These are phyloP conservation scores for Ormosia emarginata DNA, from an alignment of 306 rosid species.

Conservation along the genomic window DNA sequence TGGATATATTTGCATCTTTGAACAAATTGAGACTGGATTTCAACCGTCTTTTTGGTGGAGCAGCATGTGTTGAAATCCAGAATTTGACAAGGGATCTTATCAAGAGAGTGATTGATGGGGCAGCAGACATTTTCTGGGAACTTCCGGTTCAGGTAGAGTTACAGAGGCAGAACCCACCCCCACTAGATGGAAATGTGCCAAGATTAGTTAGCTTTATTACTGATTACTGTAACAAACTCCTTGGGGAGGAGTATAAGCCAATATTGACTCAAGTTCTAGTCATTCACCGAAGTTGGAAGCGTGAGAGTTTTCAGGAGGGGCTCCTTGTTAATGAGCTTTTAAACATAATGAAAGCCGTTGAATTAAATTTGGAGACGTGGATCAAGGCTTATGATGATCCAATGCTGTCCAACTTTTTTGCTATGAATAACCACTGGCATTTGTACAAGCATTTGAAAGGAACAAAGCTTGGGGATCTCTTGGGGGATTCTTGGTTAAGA, in stretches of 20 bases:
- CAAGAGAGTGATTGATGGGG: conserved; percentile 86
- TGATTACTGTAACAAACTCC: conserved; percentile 85
- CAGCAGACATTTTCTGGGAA: conserved; percentile 93
- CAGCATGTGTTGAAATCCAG: conserved; percentile 84
- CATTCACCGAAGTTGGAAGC: conserved; percentile 95
- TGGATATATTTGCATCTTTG: conserved; percentile 91
- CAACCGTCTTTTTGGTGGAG: conserved; percentile 91
- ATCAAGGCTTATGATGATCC: conserved; percentile 71
- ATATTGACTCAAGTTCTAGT: conserved; percentile 82
- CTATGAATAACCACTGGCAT: conserved; percentile 95
- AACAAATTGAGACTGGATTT: conserved; percentile 89
- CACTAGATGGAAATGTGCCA: conserved; percentile 77
- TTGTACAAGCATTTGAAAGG: conserved; percentile 79
- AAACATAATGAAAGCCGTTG: conserved; percentile 76
- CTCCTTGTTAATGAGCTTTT: conserved; percentile 66
- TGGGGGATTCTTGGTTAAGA: conserved; percentile 64
- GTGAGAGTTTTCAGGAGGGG: conserved; percentile 78
- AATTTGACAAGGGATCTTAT: conserved; percentile 95
- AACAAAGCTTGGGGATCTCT: conserved; percentile 73
- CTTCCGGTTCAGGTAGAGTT: conserved; percentile 81
- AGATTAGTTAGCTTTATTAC: conserved; percentile 75
- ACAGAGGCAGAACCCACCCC: conserved; percentile 86
- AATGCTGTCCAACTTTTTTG: conserved; percentile 60
- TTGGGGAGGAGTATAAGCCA: conserved; percentile 87
- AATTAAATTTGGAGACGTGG: conserved; percentile 74